Evolutionary conservation across 2,329 filamentous ascomycete species (phyloP).

Genomic region (Thelonectria rubi): DNA sequence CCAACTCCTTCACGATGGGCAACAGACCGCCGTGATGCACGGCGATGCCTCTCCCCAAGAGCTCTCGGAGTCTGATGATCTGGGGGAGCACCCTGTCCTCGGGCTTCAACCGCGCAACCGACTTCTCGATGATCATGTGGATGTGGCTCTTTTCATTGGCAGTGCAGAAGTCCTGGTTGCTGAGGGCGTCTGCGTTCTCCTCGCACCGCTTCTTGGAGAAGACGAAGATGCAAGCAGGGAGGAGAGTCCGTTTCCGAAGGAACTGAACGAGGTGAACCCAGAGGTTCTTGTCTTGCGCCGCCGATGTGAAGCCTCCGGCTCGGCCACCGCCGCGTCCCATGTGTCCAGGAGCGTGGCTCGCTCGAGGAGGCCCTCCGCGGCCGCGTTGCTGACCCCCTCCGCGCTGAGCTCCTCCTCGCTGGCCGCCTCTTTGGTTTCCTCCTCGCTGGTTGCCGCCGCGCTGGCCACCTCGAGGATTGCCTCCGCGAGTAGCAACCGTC

Average conservation of each 20-base stretch:
- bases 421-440: slow-evolving; percentile 56
- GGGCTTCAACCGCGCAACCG: slow-evolving; percentile 86
- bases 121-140: slow-evolving; percentile 97
- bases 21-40: slow-evolving; percentile 95
- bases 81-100: slow-evolving; percentile 93
- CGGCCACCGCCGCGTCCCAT: slow-evolving; percentile 91
- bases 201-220: slow-evolving; percentile 99
- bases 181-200: slow-evolving; percentile 94
- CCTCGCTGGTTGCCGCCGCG: slow-evolving; percentile 50
- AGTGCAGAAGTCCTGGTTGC: slow-evolving; percentile 94
- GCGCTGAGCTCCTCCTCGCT: slow-evolving; percentile 58
- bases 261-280: slow-evolving; percentile 97
- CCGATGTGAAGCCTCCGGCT: slow-evolving; percentile 85
- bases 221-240: slow-evolving; percentile 96
- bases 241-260: slow-evolving; percentile 83
- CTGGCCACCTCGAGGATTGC: slow-evolving; percentile 48
- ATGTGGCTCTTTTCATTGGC: slow-evolving; percentile 95
- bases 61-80: slow-evolving; percentile 85
- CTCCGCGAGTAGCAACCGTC: slow-evolving; percentile 50
- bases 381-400: slow-evolving; percentile 61
- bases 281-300: slow-evolving; percentile 92
- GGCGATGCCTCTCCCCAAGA: slow-evolving; percentile 88
- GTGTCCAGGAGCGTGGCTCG: slow-evolving; percentile 76
- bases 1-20: slow-evolving; percentile 96
- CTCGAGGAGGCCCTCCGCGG: slow-evolving; percentile 62